Percentiles rank a stretch among this genome's conserved stretches.
Evolutionary conservation across 306 rosid genomes (phyloP).

Genomic region (Echinosophora koreensis): DNA sequence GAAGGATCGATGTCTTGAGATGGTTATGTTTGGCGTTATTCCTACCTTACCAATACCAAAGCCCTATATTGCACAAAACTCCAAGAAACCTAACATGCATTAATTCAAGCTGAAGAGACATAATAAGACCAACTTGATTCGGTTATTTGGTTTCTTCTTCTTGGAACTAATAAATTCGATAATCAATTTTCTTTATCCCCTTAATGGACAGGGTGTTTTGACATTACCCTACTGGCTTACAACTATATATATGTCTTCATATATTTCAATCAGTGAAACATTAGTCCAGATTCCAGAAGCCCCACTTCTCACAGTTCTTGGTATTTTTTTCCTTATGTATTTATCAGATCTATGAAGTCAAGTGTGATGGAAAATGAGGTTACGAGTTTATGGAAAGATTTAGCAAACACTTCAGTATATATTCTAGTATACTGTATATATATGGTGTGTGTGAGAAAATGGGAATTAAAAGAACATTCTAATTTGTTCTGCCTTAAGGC

Average conservation of each 20-base stretch:
- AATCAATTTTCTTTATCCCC: constrained; percentile 23
- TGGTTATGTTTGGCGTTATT: constrained; percentile 51
- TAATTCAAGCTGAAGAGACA: constrained; percentile 51
- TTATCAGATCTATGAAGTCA: constrained; percentile 23
- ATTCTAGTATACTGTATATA: no score
- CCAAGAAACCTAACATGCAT: constrained; percentile 65
- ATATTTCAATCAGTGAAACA: constrained; percentile 36
- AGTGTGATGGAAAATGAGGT: constrained; percentile 9
- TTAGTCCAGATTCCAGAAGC: constrained; percentile 35
- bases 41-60: constrained; percentile 27
- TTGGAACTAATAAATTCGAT: constrained; percentile 55
- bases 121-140: constrained; percentile 69
- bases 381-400: not conserved
- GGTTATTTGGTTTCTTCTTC: constrained; percentile 63
- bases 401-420: not conserved
- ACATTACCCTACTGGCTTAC: constrained; percentile 36
- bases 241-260: constrained; percentile 23
- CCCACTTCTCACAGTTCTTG: constrained; percentile 37
- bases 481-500: not conserved
- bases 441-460: not conserved
- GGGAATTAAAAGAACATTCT: constrained; percentile 29
- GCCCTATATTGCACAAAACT: constrained; percentile 51
- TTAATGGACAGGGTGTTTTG: constrained; percentile 45
- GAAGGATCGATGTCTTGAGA: constrained; percentile 20
- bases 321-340: not conserved